A percentile compares a stretch with the other conserved stretches of the same genome.
Evolutionary conservation across 805 yeast genomes (phyloP).

Genomic region (Yamadazyma sp.): DNA sequence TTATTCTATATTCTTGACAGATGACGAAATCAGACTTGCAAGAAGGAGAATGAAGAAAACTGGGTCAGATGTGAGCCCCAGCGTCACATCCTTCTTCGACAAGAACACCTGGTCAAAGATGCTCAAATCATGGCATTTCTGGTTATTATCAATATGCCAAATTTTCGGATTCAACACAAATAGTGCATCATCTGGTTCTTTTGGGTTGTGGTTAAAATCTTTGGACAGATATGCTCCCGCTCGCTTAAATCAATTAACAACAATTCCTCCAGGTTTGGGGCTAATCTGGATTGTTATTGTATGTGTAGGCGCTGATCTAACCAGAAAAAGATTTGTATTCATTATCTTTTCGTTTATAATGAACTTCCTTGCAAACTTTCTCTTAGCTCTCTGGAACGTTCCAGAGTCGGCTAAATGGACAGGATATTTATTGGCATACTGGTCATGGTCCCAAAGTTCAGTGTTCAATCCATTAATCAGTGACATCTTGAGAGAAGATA

Average conservation of each 20-base stretch:
- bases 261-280: slow-evolving; percentile 61
- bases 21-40: slow-evolving; percentile 56
- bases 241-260: slow-evolving; percentile 49
- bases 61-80: slow-evolving; percentile 20
- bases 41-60: slow-evolving; percentile 31
- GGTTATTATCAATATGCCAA: slow-evolving; percentile 24
- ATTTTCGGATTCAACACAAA: slow-evolving; percentile 32
- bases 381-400: slow-evolving; percentile 22
- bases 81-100: slow-evolving; percentile 23
- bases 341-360: slow-evolving; percentile 19
- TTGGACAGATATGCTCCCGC: slow-evolving; percentile 40
- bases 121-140: slow-evolving; percentile 32
- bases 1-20: slow-evolving; percentile 52
- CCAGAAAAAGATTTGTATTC: slow-evolving; percentile 24
- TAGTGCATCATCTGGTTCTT: slow-evolving; percentile 31
- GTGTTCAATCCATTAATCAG: slow-evolving; percentile 21
- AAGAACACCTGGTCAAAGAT: slow-evolving; percentile 27
- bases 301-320: slow-evolving; percentile 52
- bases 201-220: slow-evolving; percentile 30
- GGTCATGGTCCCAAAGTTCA: slow-evolving; percentile 23
- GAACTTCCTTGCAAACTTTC: slow-evolving; percentile 20
- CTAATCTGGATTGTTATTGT: slow-evolving; percentile 47
- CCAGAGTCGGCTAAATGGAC: slow-evolving; percentile 23
- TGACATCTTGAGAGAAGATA: slow-evolving; percentile 22
- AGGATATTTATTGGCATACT: slow-evolving; percentile 19